These are phyloP conservation scores for Nicotiana paniculata DNA, from an alignment of 257 asterid genomes.

Conservation along the genomic window DNA sequence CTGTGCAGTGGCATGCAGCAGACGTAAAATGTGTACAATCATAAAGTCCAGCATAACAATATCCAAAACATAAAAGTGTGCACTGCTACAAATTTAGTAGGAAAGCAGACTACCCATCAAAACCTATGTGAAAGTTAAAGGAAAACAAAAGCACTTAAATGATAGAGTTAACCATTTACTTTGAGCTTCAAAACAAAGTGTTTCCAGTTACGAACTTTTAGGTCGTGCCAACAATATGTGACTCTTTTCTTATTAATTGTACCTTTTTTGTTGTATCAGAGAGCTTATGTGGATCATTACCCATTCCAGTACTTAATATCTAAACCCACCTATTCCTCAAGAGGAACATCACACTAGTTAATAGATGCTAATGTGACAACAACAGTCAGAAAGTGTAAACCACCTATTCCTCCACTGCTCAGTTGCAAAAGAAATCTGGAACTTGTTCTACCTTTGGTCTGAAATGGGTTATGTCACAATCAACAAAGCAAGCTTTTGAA, in stretches of 20 bases:
- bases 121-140: neutral
- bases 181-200: neutral
- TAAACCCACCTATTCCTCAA: neutral
- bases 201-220: neutral
- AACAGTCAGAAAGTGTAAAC: too few species aligned
- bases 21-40: neutral
- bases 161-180: neutral
- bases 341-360: too few species aligned
- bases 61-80: neutral
- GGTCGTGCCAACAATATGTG: neutral
- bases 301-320: neutral
- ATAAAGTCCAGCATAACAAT: neutral
- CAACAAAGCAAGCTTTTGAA: too few species aligned
- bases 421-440: too few species aligned
- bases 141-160: neutral
- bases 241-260: neutral
- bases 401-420: too few species aligned
- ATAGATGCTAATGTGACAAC: too few species aligned
- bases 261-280: neutral
- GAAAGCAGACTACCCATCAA: neutral
- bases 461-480: too few species aligned
- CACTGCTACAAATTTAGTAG: neutral
- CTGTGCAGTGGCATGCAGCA: neutral
- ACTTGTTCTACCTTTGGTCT: too few species aligned
- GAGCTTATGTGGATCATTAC: neutral